phyloP scores from a whole-genome alignment of 352 stramenopile genomes.

The Phytophthora niederhauseri region DNA sequence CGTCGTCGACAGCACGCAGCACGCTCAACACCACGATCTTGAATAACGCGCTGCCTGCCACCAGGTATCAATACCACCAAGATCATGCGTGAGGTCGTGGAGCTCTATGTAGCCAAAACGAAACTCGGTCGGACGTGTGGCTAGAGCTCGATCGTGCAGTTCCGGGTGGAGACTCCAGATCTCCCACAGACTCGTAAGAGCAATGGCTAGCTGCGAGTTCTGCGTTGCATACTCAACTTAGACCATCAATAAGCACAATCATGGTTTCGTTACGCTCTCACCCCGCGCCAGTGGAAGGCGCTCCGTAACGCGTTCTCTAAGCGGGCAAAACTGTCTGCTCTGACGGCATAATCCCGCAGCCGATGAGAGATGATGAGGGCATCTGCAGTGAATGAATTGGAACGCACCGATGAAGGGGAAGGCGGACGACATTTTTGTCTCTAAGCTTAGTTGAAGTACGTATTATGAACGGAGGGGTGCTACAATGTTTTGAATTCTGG shows the following conservation, averaged over 20 bases:
- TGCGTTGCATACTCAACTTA: constrained; percentile 1
- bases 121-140: constrained; percentile 21
- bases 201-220: constrained; percentile 1
- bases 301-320: constrained; percentile 40
- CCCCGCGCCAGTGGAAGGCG: constrained; percentile 21
- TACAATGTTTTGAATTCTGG: no score
- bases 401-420: constrained; percentile 47
- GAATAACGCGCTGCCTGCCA: constrained; percentile 13
- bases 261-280: background rate
- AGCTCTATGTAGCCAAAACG: background rate
- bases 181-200: constrained; percentile 21
- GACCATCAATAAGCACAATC: background rate
- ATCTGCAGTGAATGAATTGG: background rate
- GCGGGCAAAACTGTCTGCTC: constrained; percentile 32
- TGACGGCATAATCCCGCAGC: background rate
- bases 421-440: constrained; percentile 32
- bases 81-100: background rate
- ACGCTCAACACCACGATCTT: constrained; percentile 25
- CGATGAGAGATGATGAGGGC: background rate
- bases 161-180: constrained; percentile 35
- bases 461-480: no score
- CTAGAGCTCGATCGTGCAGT: constrained; percentile 13
- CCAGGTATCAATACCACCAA: background rate
- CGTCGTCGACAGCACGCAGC: constrained; percentile 3
- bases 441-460: background rate